Conservation (phyloP, 2,329 filamentous ascomycete species). For the Penicillium crustosum region DNA sequence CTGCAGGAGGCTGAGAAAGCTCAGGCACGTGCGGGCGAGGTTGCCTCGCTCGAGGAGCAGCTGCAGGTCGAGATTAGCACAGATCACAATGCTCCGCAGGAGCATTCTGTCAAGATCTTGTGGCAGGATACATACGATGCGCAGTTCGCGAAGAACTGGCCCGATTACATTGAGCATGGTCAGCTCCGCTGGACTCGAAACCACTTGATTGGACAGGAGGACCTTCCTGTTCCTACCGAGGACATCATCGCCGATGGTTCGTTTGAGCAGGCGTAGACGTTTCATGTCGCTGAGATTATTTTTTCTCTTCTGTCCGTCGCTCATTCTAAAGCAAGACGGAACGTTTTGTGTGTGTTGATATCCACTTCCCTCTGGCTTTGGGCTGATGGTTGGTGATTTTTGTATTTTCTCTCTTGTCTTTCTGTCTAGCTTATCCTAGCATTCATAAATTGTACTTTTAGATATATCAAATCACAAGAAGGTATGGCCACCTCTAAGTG, state of each 20-base stretch:
- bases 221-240: slow-evolving; percentile 5
- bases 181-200: slow-evolving; percentile 38
- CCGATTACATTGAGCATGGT: slow-evolving; percentile 45
- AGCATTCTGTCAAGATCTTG: slow-evolving; percentile 44
- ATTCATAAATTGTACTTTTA: slow-evolving; percentile 33
- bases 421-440: slow-evolving; percentile 14
- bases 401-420: slow-evolving; percentile 16
- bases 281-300: not conserved
- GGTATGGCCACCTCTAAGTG: slow-evolving; percentile 6
- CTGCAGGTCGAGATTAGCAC: slow-evolving; percentile 33
- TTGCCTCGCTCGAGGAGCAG: slow-evolving; percentile 24
- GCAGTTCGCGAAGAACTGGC: slow-evolving; percentile 44
- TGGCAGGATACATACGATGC: slow-evolving; percentile 50
- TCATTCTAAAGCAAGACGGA: slow-evolving; percentile 8
- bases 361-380: slow-evolving; percentile 15
- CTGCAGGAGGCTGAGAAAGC: slow-evolving; percentile 26
- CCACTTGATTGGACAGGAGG: slow-evolving; percentile 39
- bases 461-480: slow-evolving; percentile 20
- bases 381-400: slow-evolving; percentile 16
- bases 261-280: slow-evolving; percentile 9
- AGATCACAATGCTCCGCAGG: slow-evolving; percentile 28
- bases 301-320: not conserved
- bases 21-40: slow-evolving; percentile 24
- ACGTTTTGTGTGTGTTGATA: slow-evolving; percentile 16
- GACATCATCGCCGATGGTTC: slow-evolving; percentile 26